phyloP scores from a whole-genome alignment of 345 rosid species.

The Theobroma cacao region DNA sequence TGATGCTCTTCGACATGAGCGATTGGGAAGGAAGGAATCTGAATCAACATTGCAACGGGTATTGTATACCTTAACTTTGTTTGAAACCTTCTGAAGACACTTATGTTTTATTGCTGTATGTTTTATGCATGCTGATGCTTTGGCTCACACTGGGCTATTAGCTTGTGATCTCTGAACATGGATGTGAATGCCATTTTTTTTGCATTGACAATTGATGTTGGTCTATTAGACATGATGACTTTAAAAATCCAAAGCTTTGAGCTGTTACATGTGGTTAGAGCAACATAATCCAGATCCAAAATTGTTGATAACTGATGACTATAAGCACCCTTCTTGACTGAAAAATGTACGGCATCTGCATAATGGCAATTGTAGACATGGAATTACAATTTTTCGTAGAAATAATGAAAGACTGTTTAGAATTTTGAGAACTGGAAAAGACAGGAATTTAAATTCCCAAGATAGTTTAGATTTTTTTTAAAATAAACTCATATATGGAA shows the following conservation, averaged over 20 bases:
- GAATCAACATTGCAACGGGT: slow-evolving; percentile 90
- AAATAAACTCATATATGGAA: neutral
- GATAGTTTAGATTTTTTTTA: neutral
- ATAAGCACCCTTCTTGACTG: neutral
- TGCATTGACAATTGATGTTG: neutral
- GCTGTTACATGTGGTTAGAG: neutral
- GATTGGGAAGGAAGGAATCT: slow-evolving; percentile 89
- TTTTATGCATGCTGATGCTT: neutral
- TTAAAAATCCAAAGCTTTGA: neutral
- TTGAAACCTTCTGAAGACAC: neutral
- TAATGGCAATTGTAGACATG: neutral
- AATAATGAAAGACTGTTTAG: no score
- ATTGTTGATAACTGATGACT: neutral
- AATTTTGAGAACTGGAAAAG: no score
- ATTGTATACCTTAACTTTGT: slow-evolving; percentile 20
- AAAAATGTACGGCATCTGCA: neutral
- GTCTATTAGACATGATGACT: neutral
- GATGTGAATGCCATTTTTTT: neutral
- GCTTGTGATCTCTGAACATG: neutral
- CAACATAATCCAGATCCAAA: neutral
- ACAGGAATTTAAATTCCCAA: neutral
- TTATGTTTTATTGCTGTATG: neutral
- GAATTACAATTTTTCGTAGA: neutral
- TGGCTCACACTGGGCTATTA: neutral
- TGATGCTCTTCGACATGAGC: slow-evolving; percentile 95